These are phyloP conservation scores for Sphaerulina populicola DNA, from an alignment of 2,329 filamentous ascomycete species.

Conservation along the genomic window DNA sequence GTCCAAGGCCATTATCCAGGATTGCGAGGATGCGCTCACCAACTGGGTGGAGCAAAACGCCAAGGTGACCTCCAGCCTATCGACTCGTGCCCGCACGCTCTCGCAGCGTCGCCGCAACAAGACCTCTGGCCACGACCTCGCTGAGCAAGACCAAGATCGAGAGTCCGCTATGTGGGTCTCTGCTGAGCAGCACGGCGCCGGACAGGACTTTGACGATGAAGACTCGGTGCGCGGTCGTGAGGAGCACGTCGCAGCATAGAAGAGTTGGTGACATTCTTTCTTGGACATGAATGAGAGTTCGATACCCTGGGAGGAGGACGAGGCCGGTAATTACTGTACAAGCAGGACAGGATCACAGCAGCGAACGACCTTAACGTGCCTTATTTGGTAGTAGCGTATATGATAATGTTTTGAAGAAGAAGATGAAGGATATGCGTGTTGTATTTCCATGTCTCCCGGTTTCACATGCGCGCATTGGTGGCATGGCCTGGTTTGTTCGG, in stretches of 20 bases:
- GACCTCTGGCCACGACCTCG: conserved; percentile 69
- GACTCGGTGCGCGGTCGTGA: conserved; percentile 45
- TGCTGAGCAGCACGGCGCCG: conserved; percentile 56
- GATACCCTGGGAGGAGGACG: conserved; percentile 21
- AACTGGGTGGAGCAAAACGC: conserved; percentile 94
- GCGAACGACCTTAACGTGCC: conserved; percentile 19
- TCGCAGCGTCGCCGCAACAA: conserved; percentile 68
- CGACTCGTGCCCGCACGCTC: conserved; percentile 75
- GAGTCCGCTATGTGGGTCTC: conserved; percentile 76
- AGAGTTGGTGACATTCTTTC: background rate
- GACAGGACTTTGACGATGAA: conserved; percentile 52
- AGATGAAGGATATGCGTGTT: background rate
- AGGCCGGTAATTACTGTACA: conserved; percentile 22
- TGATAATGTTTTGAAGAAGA: conserved; percentile 15
- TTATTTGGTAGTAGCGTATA: conserved; percentile 13
- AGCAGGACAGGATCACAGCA: conserved; percentile 19
- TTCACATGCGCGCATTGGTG: background rate
- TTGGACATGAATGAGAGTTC: conserved; percentile 4
- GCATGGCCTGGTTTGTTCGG: background rate
- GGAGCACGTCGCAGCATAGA: conserved; percentile 33
- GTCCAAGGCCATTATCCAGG: conserved; percentile 97
- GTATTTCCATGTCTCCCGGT: background rate
- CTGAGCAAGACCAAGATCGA: conserved; percentile 64
- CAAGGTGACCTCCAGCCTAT: conserved; percentile 77
- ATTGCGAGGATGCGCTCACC: conserved; percentile 93